A percentile compares a stretch with the other conserved stretches of the same genome.
Evolutionary conservation across 768 basidiomycete genomes (phyloP).

Genomic region (Rhizopogon roseolus): DNA sequence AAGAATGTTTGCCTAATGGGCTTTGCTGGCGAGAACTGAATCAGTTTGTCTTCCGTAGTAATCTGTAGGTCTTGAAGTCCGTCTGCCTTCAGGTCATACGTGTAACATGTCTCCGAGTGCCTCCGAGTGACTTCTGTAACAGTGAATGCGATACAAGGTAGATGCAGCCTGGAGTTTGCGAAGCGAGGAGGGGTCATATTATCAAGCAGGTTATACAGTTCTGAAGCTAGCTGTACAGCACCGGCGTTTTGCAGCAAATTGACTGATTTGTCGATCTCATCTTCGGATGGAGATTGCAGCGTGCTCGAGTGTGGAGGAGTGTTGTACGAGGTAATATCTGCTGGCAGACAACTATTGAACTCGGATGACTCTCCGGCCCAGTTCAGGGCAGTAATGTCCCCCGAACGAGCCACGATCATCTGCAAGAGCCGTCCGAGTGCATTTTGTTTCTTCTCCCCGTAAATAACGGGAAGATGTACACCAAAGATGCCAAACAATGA

Average conservation of each 20-base stretch:
- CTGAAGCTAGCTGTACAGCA: not conserved
- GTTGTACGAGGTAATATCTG: not conserved
- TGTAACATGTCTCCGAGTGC: not conserved
- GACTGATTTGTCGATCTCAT: not conserved
- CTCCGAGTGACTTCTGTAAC: not conserved
- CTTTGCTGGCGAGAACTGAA: not conserved
- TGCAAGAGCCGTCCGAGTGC: not conserved
- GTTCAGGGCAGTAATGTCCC: not conserved
- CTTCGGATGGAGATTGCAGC: not conserved
- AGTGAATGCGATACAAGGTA: not conserved
- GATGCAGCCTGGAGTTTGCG: not conserved
- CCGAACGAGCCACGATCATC: not conserved
- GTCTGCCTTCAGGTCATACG: not conserved
- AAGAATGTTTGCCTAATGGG: not conserved
- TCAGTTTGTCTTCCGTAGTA: not conserved
- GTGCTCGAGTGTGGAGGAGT: not conserved
- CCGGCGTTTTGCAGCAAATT: not conserved
- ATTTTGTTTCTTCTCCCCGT: slow-evolving; percentile 5
- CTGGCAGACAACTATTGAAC: not conserved
- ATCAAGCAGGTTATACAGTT: not conserved
- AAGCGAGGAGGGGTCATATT: not conserved
- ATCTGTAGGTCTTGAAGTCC: not conserved
- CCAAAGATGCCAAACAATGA: slow-evolving; percentile 7
- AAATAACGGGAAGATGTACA: slow-evolving; percentile 2
- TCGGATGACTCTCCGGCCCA: not conserved